These are phyloP conservation scores for Colletotrichum sp. DNA, from an alignment of 2,329 filamentous ascomycete species.

Conservation along the genomic window DNA sequence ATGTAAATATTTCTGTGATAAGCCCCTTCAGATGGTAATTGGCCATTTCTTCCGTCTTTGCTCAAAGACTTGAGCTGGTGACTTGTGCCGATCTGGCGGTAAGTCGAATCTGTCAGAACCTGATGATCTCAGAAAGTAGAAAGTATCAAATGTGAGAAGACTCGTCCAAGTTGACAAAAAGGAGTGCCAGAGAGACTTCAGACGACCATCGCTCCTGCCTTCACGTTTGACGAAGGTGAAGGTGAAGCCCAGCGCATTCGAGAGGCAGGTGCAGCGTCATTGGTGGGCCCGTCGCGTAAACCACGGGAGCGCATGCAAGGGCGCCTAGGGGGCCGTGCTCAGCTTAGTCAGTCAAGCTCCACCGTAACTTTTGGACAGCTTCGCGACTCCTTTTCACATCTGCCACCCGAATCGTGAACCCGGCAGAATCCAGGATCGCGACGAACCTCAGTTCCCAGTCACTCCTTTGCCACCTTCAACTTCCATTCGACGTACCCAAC, in stretches of 20 bases:
- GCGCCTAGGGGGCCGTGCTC: neutral
- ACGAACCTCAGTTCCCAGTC: slow-evolving; percentile 10
- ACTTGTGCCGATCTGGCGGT: neutral
- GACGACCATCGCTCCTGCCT: neutral
- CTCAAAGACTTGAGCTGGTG: no score
- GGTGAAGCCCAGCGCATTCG: neutral
- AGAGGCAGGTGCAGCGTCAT: neutral
- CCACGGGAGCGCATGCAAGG: neutral
- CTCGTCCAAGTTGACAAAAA: no score
- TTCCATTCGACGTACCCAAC: neutral
- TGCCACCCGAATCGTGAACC: neutral
- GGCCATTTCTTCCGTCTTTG: neutral
- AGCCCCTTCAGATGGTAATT: neutral
- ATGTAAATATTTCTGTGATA: neutral
- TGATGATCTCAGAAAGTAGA: neutral
- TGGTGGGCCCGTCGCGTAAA: neutral
- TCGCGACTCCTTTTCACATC: slow-evolving; percentile 23
- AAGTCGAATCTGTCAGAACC: neutral
- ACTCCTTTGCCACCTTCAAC: slow-evolving; percentile 5
- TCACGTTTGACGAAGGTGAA: neutral
- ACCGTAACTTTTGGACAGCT: slow-evolving; percentile 14
- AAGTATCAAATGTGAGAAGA: neutral
- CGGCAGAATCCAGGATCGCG: neutral
- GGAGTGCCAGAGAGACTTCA: no score
- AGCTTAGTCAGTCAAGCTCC: neutral